A percentile compares a stretch with the other conserved stretches of the same genome.
phyloP scores from a whole-genome alignment of 164 flowering plant genomes.

The Sedum album region DNA sequence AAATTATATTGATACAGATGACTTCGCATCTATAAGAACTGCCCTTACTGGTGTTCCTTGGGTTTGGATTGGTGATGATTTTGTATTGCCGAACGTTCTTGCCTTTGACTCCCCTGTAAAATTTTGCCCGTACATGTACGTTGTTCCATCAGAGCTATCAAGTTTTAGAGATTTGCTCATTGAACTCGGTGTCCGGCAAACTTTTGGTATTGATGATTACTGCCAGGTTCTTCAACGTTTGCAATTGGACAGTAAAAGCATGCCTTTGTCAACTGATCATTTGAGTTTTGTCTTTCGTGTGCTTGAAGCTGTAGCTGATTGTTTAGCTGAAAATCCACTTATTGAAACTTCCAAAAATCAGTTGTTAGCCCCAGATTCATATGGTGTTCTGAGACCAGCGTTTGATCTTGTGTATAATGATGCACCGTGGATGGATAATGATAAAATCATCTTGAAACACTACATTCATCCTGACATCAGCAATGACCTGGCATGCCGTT shows the following conservation, averaged over 20 bases:
- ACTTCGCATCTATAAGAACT: conserved; percentile 39
- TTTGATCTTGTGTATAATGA: conserved; percentile 79
- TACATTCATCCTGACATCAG: conserved; percentile 72
- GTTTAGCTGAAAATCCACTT: conserved; percentile 34
- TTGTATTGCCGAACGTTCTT: conserved; percentile 62
- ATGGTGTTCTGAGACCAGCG: conserved; percentile 46
- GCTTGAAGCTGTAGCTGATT: conserved; percentile 85
- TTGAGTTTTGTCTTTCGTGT: conserved; percentile 66
- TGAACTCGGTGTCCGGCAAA: conserved; percentile 60
- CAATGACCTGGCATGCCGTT: conserved; percentile 67
- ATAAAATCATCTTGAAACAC: conserved; percentile 33
- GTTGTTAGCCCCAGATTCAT: conserved; percentile 67
- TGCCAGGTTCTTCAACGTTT: conserved; percentile 48
- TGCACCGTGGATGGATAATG: conserved; percentile 95
- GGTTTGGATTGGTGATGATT: conserved; percentile 96
- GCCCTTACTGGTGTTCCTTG: conserved; percentile 61
- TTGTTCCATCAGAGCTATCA: conserved; percentile 86
- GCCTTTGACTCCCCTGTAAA: conserved; percentile 97
- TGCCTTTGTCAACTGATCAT: conserved; percentile 59
- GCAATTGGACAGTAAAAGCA: conserved; percentile 51
- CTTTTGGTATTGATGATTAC: conserved; percentile 70
- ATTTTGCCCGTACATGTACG: conserved; percentile 83
- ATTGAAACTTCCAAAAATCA: conserved; percentile 30
- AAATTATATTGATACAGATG: conserved; percentile 45
- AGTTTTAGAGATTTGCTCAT: conserved; percentile 65